Evolutionary conservation across 768 basidiomycete genomes (phyloP).

Genomic region (Daedaleopsis nitida): DNA sequence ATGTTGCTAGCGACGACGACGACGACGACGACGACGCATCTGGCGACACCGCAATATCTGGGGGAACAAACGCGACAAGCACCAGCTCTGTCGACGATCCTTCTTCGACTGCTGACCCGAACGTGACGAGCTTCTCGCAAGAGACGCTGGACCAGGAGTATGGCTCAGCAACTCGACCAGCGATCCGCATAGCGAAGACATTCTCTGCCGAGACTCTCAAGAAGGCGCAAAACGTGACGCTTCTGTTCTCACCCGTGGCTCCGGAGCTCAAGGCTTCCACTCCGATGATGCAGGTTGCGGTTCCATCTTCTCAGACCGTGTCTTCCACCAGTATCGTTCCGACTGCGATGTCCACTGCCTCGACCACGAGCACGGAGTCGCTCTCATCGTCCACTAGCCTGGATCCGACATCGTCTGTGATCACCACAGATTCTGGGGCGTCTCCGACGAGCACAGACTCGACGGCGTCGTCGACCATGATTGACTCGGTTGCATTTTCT

Average conservation of each 20-base stretch:
- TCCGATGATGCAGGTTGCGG: neutral
- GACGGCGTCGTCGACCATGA: neutral
- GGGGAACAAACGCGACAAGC: conserved; percentile 16
- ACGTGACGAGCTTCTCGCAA: conserved; percentile 23
- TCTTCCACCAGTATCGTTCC: neutral
- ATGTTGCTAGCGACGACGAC: conserved; percentile 1
- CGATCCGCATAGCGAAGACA: conserved; percentile 13
- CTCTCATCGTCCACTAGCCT: neutral
- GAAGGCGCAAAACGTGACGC: conserved; percentile 43
- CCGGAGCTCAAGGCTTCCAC: conserved; percentile 30
- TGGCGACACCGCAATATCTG: neutral
- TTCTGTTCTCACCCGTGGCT: conserved; percentile 50
- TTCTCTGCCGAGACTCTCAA: conserved; percentile 19
- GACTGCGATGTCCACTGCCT: neutral
- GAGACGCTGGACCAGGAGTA: conserved; percentile 19
- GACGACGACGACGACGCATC: neutral
- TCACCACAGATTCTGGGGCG: neutral
- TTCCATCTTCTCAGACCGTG: too few relatives aligned
- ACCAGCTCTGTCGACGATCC: neutral
- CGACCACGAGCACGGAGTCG: neutral
- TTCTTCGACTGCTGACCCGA: conserved; percentile 18
- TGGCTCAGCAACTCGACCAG: too few relatives aligned
- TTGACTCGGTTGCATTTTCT: neutral
- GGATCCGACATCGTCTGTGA: too few relatives aligned
- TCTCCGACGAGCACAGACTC: neutral